phyloP scores from a whole-genome alignment of 495 filamentous ascomycete genomes.

The Durotheca rogersii region DNA sequence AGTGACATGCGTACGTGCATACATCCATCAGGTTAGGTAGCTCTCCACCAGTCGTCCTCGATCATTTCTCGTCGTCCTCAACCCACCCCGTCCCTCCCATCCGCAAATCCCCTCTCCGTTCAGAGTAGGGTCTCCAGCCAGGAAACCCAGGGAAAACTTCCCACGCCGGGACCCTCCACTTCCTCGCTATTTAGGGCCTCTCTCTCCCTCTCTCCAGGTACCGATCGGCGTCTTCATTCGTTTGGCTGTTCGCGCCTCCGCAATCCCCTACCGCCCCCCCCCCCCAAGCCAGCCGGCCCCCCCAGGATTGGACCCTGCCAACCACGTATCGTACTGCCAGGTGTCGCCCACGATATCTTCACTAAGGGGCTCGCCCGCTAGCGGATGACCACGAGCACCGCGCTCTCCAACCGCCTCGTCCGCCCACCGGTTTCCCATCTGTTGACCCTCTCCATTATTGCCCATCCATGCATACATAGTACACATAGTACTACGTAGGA shows the following conservation, averaged over 20 bases:
- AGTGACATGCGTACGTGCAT: constrained; percentile 1
- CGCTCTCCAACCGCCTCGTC: constrained; percentile 1
- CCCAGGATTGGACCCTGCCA: constrained; percentile 14
- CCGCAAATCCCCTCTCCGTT: constrained; percentile 15
- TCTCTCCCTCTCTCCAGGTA: constrained; percentile 6
- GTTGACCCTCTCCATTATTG: background rate
- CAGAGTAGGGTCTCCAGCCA: constrained; percentile 15
- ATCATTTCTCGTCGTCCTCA: constrained; percentile 1
- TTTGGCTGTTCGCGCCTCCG: constrained; percentile 6
- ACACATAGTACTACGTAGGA: too few relatives aligned
- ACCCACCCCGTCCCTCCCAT: constrained; percentile 13
- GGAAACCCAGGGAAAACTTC: background rate
- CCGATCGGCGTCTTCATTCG: constrained; percentile 17
- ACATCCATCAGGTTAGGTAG: too few relatives aligned
- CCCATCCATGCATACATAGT: too few relatives aligned
- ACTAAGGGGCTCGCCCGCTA: constrained; percentile 21
- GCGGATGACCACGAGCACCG: constrained; percentile 9
- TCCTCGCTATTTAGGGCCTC: constrained; percentile 9
- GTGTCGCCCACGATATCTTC: constrained; percentile 18
- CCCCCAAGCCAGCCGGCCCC: too few relatives aligned
- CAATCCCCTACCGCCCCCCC: constrained; percentile 5
- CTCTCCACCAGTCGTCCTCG: background rate
- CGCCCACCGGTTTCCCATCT: background rate
- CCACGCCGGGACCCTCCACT: constrained; percentile 2
- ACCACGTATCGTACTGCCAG: constrained; percentile 17